Evolutionary conservation across 2,329 filamentous ascomycete species (phyloP).

Genomic region (Phialemoniopsis sp.): DNA sequence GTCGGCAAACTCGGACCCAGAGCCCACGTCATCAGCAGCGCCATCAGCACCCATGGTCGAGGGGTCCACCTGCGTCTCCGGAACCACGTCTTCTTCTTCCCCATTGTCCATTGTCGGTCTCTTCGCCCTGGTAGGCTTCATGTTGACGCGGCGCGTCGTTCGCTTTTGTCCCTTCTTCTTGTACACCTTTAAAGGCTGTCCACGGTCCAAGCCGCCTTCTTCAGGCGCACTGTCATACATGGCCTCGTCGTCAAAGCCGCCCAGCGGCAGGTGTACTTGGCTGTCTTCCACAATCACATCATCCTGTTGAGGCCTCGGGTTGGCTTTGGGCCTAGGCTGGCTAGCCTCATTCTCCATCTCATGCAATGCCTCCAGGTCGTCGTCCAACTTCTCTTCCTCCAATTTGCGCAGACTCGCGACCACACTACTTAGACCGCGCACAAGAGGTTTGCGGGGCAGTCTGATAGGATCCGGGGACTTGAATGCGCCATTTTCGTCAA

Average conservation of each 20-base stretch:
- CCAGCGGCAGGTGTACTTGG: conserved; percentile 39
- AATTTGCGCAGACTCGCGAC: conserved; percentile 66
- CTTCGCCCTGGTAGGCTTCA: conserved; percentile 47
- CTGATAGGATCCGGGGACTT: conserved; percentile 42
- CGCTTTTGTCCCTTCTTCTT: conserved; percentile 85
- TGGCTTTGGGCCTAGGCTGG: conserved; percentile 1
- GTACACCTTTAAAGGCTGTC: conserved; percentile 58
- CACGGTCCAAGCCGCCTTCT: conserved; percentile 44
- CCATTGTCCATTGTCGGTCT: conserved; percentile 35
- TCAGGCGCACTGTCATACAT: conserved; percentile 51
- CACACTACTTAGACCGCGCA: conserved; percentile 68
- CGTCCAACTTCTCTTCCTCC: conserved; percentile 66
- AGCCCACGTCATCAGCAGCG: conserved; percentile 23
- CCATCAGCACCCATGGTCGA: conserved; percentile 16
- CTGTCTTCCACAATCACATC: conserved; percentile 9
- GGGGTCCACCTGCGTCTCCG: conserved; percentile 29
- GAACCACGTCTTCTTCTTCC: conserved; percentile 32
- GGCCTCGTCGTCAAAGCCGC: conserved; percentile 61
- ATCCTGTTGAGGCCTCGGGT: not conserved
- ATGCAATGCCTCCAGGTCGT: conserved; percentile 70
- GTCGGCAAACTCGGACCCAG: conserved; percentile 34
- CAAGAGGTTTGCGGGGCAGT: conserved; percentile 57
- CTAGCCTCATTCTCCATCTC: conserved; percentile 57
- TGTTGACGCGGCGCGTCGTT: conserved; percentile 66
- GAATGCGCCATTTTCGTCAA: conserved; percentile 48